Conservation (phyloP, 1,139 yeast genomes). For the Hemisphaericaspora xylanilytica region DNA sequence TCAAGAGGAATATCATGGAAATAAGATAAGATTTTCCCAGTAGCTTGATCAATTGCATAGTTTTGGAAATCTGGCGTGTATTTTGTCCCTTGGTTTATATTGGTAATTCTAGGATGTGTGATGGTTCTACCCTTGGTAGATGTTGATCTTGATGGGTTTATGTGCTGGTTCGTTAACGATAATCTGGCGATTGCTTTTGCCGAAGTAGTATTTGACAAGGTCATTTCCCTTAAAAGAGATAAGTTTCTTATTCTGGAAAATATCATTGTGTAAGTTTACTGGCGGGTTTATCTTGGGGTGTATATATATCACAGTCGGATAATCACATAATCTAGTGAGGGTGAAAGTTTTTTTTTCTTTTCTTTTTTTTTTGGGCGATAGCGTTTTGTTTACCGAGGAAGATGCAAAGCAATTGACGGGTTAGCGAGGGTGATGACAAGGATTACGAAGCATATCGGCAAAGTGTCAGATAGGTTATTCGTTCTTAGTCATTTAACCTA, state of each 20-base stretch:
- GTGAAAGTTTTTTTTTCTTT: neutral
- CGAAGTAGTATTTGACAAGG: neutral
- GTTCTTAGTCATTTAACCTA: no score
- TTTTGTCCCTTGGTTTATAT: conserved; percentile 32
- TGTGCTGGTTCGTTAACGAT: conserved; percentile 22
- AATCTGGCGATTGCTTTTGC: conserved; percentile 24
- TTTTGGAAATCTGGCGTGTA: conserved; percentile 32
- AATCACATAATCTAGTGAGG: no score
- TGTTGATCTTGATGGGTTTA: conserved; percentile 15
- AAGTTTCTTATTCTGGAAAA: neutral
- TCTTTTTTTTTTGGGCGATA: no score
- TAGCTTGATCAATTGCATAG: conserved; percentile 57
- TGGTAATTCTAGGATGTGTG: conserved; percentile 8
- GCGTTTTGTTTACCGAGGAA: no score
- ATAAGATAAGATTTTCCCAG: conserved; percentile 65
- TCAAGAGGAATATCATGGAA: conserved; percentile 77
- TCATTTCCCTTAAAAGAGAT: neutral
- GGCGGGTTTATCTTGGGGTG: neutral
- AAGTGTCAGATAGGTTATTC: no score
- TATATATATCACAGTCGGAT: neutral
- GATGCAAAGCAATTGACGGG: no score
- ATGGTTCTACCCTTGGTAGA: conserved; percentile 6
- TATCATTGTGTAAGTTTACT: neutral
- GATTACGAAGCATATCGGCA: no score
- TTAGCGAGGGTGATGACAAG: no score